Evolutionary conservation across 441 rosid species (phyloP).

Genomic region (Populus hybrid): DNA sequence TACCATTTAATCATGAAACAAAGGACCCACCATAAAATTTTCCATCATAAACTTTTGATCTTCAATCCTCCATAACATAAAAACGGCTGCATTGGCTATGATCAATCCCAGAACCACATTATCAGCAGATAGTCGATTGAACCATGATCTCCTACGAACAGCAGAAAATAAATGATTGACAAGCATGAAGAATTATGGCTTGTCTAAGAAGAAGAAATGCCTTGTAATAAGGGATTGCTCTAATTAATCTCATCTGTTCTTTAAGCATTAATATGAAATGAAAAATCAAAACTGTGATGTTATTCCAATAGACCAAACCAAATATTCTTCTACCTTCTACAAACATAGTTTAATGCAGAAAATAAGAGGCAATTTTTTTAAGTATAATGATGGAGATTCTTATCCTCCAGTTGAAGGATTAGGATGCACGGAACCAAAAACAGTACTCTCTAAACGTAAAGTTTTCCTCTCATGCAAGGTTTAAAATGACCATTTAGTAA

Average conservation of each 20-base stretch:
- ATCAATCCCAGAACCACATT: conserved; percentile 66
- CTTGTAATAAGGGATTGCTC: background rate
- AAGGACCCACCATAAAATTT: conserved; percentile 70
- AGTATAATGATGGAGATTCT: background rate
- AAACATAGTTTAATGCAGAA: background rate
- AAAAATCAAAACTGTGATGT: background rate
- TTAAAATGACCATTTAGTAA: background rate
- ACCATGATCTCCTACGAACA: conserved; percentile 64
- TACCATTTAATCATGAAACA: conserved; percentile 4
- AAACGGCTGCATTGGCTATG: conserved; percentile 62
- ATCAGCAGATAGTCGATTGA: conserved; percentile 35
- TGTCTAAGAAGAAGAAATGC: background rate
- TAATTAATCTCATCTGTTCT: background rate
- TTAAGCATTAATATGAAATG: background rate
- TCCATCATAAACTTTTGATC: conserved; percentile 55
- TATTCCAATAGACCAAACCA: background rate
- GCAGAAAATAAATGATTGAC: conserved; percentile 14
- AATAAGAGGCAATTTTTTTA: background rate
- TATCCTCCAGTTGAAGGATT: background rate
- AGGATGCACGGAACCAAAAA: background rate
- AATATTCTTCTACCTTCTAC: background rate
- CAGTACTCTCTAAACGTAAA: background rate
- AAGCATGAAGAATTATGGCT: background rate
- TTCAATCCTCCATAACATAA: conserved; percentile 62
- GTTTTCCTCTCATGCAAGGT: background rate